Evolutionary conservation across 164 flowering plant genomes (phyloP), one percentile per base, ranked within the genome.

Genomic region (Aristolochia californica): DNA sequence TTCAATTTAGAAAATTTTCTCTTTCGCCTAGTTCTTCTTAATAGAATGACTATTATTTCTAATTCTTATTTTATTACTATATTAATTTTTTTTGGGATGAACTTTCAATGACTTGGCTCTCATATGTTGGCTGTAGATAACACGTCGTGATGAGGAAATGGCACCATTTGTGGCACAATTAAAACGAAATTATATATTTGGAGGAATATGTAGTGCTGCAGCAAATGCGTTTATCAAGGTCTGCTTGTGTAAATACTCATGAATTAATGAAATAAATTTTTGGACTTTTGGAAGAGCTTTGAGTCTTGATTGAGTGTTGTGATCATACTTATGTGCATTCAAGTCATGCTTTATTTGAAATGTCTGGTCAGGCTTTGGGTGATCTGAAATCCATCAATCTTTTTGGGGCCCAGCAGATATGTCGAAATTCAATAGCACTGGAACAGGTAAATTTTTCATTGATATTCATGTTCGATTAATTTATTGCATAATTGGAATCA

Each of bases 401-500:
- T 56, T 90, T 94, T 70, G 99, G 99, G 26, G 95, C 90, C 67
- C 97, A 90, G 72, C 99, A 90, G 75, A 88, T 94, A 70, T 90
- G 97, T 61, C 82, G 99, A 45, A 86, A 94, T 66, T 81, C 97
- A 61, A 94, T 94, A 63, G 99, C 99, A 44, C 58, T 94, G 72
- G 99, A 94, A 73, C 99, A 90, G 97, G 99, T 90, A 54, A 4
- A 28, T 25, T 47, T 47, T 47, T 47, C n/a, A 47, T 47, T 47
- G 5, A 1, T 47, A 1, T 47, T 47, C 22, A n/a, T 47, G 12
- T 47, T 16, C 50, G n/a, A 47, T 47, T 47, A 5, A 20, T 16
- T 5, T 17, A 8, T 17, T 16, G 13, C 5, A 0, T 34, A 34
- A 34, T 7, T 34, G 40, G 40, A 34, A 34, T 12, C 10, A 12